Percentiles rank a stretch among this genome's conserved stretches.
phyloP scores from a whole-genome alignment of 306 rosid genomes.

The Medicago lupulina region DNA sequence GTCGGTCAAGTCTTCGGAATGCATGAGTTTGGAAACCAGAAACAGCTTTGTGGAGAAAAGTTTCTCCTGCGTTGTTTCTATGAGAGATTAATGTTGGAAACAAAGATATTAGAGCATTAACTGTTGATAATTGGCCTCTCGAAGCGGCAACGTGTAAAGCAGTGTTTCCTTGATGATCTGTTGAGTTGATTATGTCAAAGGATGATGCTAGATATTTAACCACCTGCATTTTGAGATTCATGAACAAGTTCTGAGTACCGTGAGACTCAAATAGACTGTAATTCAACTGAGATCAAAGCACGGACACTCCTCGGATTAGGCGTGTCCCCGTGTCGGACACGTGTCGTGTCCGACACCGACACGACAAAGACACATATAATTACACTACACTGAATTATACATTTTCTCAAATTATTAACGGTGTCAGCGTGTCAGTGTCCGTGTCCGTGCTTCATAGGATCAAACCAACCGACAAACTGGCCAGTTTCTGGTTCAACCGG shows the following conservation, averaged over 20 bases:
- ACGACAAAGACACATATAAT: too few relatives aligned
- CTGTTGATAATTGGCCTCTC: slow-evolving; percentile 81
- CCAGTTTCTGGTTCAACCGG: neutral
- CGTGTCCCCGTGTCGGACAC: too few relatives aligned
- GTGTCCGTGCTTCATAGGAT: too few relatives aligned
- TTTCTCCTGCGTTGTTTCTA: slow-evolving; percentile 77
- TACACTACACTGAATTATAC: too few relatives aligned
- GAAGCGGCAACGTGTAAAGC: slow-evolving; percentile 90
- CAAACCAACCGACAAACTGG: neutral
- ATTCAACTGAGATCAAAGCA: neutral
- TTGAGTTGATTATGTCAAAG: slow-evolving; percentile 66
- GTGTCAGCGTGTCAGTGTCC: too few relatives aligned
- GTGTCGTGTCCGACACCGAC: too few relatives aligned
- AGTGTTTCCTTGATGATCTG: slow-evolving; percentile 82
- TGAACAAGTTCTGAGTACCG: neutral
- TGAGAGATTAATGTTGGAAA: slow-evolving; percentile 59
- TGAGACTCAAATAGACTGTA: neutral
- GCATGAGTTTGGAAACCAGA: slow-evolving; percentile 83
- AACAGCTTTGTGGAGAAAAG: slow-evolving; percentile 87
- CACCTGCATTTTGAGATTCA: slow-evolving; percentile 60
- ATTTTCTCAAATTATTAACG: too few relatives aligned
- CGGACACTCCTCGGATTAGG: too few relatives aligned
- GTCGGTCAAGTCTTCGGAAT: slow-evolving; percentile 82
- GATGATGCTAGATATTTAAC: slow-evolving; percentile 65
- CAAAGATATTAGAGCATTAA: slow-evolving; percentile 72